phyloP scores from a whole-genome alignment of 768 basidiomycete genomes.

The Russula lepida region DNA sequence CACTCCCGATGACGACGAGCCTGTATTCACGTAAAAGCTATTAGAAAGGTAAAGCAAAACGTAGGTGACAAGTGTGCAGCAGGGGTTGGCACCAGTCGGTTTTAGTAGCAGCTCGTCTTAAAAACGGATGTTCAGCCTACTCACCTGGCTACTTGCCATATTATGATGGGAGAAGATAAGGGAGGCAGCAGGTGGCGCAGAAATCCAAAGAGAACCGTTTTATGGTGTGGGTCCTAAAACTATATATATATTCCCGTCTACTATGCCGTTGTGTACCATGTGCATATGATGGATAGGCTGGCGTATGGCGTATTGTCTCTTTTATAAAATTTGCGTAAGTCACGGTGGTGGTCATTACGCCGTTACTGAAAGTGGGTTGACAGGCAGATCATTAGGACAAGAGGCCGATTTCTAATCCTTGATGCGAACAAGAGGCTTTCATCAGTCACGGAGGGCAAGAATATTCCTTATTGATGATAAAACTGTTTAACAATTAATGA shows the following conservation, averaged over 20 bases:
- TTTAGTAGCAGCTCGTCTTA: not conserved
- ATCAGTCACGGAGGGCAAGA: too few species aligned
- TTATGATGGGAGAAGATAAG: not conserved
- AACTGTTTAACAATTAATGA: not conserved
- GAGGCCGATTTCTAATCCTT: not conserved
- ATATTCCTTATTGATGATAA: not conserved
- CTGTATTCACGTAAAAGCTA: constrained; percentile 95
- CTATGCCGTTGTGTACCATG: too few species aligned
- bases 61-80: not conserved
- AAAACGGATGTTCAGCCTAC: constrained; percentile 50
- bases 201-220: not conserved
- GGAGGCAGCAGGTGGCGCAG: not conserved
- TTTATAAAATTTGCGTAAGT: not conserved
- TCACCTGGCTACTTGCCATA: constrained; percentile 10
- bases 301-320: not conserved
- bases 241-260: not conserved
- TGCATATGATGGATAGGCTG: not conserved
- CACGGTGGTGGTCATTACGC: not conserved
- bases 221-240: not conserved
- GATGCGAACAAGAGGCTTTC: not conserved
- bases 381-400: not conserved
- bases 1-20: constrained; percentile 96
- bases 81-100: not conserved
- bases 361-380: constrained; percentile 1
- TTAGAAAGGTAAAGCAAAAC: too few species aligned